phyloP scores from a whole-genome alignment of 2,329 filamentous ascomycete genomes.

The Talaromyces rugulosus region DNA sequence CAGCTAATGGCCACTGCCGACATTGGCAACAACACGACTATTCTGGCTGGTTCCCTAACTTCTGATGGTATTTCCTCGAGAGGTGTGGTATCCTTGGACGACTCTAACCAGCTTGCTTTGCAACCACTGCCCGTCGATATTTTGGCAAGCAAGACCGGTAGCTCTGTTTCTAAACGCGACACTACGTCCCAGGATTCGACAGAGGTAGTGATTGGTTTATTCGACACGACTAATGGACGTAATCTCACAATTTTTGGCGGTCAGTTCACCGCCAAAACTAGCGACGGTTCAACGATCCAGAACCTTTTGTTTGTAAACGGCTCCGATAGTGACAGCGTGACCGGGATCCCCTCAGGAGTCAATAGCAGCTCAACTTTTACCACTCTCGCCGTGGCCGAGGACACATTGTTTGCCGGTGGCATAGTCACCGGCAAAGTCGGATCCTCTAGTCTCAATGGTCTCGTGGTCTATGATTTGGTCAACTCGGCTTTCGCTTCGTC shows the following conservation, averaged over 20 bases:
- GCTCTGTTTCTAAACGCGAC: conserved; percentile 42
- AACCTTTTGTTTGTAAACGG: conserved; percentile 83
- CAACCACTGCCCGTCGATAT: conserved; percentile 49
- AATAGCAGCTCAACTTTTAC: conserved; percentile 70
- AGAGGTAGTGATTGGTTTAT: conserved; percentile 74
- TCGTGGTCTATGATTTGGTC: conserved; percentile 74
- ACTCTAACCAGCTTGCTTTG: conserved; percentile 32
- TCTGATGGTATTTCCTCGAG: conserved; percentile 70
- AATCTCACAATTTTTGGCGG: conserved; percentile 88
- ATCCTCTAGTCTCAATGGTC: conserved; percentile 61
- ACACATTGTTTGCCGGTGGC: conserved; percentile 78
- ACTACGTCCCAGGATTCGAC: conserved; percentile 45
- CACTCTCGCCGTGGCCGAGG: conserved; percentile 62
- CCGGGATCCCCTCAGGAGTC: conserved; percentile 62
- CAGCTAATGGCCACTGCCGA: conserved; percentile 66
- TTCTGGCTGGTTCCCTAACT: conserved; percentile 80
- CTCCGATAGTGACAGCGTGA: conserved; percentile 61
- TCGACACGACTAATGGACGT: conserved; percentile 64
- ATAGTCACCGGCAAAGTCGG: conserved; percentile 66
- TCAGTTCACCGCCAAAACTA: conserved; percentile 69
- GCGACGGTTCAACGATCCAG: conserved; percentile 66
- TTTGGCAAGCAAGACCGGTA: conserved; percentile 21
- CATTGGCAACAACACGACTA: conserved; percentile 47
- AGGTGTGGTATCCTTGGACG: conserved; percentile 65
- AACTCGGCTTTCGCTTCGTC: conserved; percentile 56